Base-by-base conservation (phyloP, 805 yeast species). In the Kodamaea neixiangensis region DNA sequence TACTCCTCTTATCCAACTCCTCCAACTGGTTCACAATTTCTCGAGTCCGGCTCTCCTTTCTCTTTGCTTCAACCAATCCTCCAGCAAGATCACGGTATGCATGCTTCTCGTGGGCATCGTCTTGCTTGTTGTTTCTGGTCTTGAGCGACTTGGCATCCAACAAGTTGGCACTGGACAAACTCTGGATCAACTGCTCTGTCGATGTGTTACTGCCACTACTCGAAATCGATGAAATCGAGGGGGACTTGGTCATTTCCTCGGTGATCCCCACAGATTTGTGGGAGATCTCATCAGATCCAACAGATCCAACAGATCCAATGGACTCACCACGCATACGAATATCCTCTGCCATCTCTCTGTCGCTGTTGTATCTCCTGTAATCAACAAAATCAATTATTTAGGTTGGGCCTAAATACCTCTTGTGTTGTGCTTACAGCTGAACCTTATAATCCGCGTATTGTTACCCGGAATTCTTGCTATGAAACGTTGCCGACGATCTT, bases 211-310 rank as follows among this genome's bases (percentile, higher is more conserved):
- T 57, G 22, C 57, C 58, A 10, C 57, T 54, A 10, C 67, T 63
- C 7, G 67, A 63, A 35, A 64, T 47, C 2, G 67, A 61, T 19
- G 67, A 61, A 19, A 53, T 53, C n/a, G 64, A 58, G 9, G 61
- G 55, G 15, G 58, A 53, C 21, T 40, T 49, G 20, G 39, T 25
- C 13, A 15, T 25, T 13, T 35, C 41, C 6, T 17, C 45, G 19
- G 13, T 25, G 35, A 25, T 42, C 18, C 45, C 31, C 10, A 13
- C 6, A 18, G 42, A 18, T 38, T 5, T 20, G 20, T 17, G 19
- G 5, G 21, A 17, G 9, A 15, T 15, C 13, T 7, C 11, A 2
- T 37, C 41, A 7, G n/a, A 37, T 17, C 13, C 41, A n/a, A n/a
- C n/a, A 17, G 13, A 15, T 15, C n/a, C n/a, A n/a, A n/a, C n/a